These are phyloP conservation scores for Eucalyptus microcorys DNA, from an alignment of 345 rosid genomes.

Conservation along the genomic window DNA sequence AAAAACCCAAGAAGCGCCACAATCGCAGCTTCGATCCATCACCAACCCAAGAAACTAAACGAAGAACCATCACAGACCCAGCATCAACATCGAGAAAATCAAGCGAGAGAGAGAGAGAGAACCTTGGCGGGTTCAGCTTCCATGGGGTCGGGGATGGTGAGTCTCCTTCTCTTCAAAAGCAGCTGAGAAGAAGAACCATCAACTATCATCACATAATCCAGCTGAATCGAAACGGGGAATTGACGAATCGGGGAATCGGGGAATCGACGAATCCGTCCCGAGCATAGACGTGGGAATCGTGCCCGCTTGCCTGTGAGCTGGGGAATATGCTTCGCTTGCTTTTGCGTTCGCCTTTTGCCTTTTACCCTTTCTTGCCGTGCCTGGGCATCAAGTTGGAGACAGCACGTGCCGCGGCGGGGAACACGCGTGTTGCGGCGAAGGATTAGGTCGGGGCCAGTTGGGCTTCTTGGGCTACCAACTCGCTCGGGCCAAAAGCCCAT, in stretches of 20 bases:
- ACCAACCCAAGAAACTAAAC: background rate
- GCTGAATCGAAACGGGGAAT: background rate
- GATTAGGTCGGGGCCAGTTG: background rate
- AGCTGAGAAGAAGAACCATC: conserved; percentile 32
- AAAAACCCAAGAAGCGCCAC: background rate
- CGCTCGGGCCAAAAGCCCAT: background rate
- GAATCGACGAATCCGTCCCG: background rate
- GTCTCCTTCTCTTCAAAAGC: conserved; percentile 64
- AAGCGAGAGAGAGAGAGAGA: background rate
- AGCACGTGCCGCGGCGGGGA: background rate
- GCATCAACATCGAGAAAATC: background rate
- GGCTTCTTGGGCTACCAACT: background rate
- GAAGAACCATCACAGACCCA: background rate
- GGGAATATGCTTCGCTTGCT: background rate
- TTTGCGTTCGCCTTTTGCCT: background rate
- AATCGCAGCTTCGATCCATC: background rate
- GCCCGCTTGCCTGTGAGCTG: background rate
- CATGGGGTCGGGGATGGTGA: conserved; percentile 40
- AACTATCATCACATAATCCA: conserved; percentile 24
- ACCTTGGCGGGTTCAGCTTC: conserved; percentile 72
- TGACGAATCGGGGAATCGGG: background rate
- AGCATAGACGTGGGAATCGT: background rate
- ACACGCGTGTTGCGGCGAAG: background rate
- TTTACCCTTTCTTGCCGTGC: background rate
- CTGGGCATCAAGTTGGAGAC: background rate